These are phyloP conservation scores for Solanum hybrid DNA, from an alignment of 305 asterid species.

Conservation along the genomic window DNA sequence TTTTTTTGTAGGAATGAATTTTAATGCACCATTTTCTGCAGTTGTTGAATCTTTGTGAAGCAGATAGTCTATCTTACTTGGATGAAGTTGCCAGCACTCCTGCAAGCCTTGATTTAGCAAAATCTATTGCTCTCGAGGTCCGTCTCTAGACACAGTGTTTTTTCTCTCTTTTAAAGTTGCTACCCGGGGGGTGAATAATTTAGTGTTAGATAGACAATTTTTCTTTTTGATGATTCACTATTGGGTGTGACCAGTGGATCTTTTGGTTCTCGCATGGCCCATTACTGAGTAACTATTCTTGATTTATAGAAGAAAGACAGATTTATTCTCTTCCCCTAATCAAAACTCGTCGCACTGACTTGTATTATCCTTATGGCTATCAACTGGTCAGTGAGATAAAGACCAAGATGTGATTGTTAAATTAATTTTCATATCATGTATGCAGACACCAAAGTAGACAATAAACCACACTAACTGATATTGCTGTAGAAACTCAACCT, in stretches of 20 bases:
- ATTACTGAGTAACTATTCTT: not conserved
- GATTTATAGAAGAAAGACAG: not conserved
- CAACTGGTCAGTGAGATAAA: not conserved
- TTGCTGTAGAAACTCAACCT: not conserved
- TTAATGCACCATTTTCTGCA: conserved; percentile 25
- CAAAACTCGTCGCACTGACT: not conserved
- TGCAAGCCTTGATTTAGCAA: conserved; percentile 58
- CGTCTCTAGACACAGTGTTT: conserved; percentile 1
- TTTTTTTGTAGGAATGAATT: not conserved
- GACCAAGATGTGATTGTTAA: not conserved
- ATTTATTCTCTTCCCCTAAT: not conserved
- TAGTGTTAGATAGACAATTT: not conserved
- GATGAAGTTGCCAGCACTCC: conserved; percentile 86
- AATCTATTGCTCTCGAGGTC: conserved; percentile 80
- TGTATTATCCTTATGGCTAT: not conserved
- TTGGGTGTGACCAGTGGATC: not conserved
- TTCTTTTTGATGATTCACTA: not conserved
- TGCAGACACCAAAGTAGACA: conserved; percentile 1
- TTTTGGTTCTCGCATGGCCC: not conserved
- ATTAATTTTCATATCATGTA: not conserved
- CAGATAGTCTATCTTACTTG: conserved; percentile 84
- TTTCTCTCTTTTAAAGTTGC: not conserved
- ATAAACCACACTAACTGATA: not conserved
- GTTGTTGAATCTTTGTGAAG: conserved; percentile 93
- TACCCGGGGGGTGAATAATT: not conserved